Percentiles rank a stretch among this genome's conserved stretches.
Conservation (phyloP, 257 asterid species). For the Gentiana dahurica region DNA sequence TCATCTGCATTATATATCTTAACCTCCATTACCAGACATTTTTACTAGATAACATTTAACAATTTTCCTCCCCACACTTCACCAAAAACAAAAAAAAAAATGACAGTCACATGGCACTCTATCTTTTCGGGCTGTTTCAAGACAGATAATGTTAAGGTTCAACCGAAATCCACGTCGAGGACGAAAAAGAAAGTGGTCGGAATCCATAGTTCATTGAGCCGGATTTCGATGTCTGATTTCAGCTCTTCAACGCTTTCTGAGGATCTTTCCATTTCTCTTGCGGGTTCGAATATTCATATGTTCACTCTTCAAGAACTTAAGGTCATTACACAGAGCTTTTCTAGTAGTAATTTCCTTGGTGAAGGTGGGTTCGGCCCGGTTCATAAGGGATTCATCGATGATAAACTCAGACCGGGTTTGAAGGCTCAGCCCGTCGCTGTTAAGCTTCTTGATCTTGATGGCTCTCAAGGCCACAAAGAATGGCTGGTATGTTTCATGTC, state of each 20-base stretch:
- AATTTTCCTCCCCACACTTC: too few species aligned
- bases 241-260: conserved; percentile 58
- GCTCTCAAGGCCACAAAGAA: conserved; percentile 82
- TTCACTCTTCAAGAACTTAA: conserved; percentile 77
- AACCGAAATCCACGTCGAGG: conserved; percentile 1
- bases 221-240: conserved; percentile 49
- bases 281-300: conserved; percentile 56
- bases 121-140: conserved; percentile 45
- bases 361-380: conserved; percentile 98
- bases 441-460: conserved; percentile 82
- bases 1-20: background rate
- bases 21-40: background rate
- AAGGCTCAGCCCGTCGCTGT: conserved; percentile 98
- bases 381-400: conserved; percentile 90
- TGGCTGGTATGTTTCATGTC: conserved; percentile 55
- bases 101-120: conserved; percentile 38
- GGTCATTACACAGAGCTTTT: conserved; percentile 66
- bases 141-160: conserved; percentile 8
- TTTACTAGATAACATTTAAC: too few species aligned
- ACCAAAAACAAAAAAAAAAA: background rate
- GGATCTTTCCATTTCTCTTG: conserved; percentile 65
- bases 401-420: conserved; percentile 62
- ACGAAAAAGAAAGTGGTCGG: conserved; percentile 11
- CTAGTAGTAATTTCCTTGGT: conserved; percentile 68
- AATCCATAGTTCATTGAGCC: conserved; percentile 34